Conservation (phyloP, 441 rosid species). For the Manihot esculenta region DNA sequence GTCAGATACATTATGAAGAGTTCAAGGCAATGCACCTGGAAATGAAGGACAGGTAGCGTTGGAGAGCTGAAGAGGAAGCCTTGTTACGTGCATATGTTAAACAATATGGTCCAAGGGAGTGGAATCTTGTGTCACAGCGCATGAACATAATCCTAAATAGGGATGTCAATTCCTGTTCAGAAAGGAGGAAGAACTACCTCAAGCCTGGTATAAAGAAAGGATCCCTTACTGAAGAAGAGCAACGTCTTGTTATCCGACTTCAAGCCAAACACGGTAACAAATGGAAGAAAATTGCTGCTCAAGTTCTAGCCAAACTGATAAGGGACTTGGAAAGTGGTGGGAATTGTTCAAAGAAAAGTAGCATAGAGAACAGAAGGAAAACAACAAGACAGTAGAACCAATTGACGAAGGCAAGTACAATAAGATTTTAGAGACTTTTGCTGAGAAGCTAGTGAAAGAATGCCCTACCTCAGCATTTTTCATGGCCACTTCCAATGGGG, state of each 20-base stretch:
- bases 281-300: conserved; percentile 99
- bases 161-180: conserved; percentile 92
- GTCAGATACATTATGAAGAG: conserved; percentile 64
- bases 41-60: conserved; percentile 99
- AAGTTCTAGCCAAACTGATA: conserved; percentile 90
- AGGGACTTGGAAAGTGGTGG: conserved; percentile 98
- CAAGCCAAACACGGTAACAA: conserved; percentile 98
- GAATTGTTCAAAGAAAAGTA: conserved; percentile 97
- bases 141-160: conserved; percentile 86
- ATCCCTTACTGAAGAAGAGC: conserved; percentile 91
- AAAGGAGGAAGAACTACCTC: conserved; percentile 95
- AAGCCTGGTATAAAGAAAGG: conserved; percentile 99
- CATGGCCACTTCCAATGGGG: conserved; percentile 80
- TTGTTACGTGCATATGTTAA: conserved; percentile 85
- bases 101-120: conserved; percentile 94
- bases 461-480: conserved; percentile 51
- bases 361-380: conserved; percentile 87
- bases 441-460: conserved; percentile 92
- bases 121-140: conserved; percentile 97
- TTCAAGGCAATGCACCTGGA: conserved; percentile 61
- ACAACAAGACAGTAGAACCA: conserved; percentile 61
- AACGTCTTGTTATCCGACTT: conserved; percentile 77
- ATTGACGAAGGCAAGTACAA: conserved; percentile 93
- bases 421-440: conserved; percentile 83
- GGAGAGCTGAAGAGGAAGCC: conserved; percentile 98